Conservation (phyloP, 352 stramenopile genomes). For the Phytophthora sp. region DNA sequence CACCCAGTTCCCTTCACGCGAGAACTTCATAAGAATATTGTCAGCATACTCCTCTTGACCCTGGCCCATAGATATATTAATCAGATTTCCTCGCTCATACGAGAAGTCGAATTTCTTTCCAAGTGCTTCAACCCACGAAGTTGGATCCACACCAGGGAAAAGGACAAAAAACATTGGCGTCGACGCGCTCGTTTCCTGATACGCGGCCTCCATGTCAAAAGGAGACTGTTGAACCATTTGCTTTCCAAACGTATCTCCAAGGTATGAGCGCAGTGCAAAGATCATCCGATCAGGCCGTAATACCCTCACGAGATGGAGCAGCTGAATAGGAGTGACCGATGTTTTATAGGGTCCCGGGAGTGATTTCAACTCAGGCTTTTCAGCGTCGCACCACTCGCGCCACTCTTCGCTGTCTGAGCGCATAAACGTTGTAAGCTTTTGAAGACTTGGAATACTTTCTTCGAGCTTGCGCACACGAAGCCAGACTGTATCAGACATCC, state of each 20-base stretch:
- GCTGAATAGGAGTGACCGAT: conserved; percentile 45
- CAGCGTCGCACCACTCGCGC: conserved; percentile 93
- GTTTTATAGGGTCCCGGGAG: conserved; percentile 90
- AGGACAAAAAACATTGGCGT: conserved; percentile 94
- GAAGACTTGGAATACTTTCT: conserved; percentile 80
- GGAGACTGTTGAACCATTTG: conserved; percentile 85
- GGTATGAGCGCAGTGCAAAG: conserved; percentile 68
- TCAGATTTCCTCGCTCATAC: conserved; percentile 74
- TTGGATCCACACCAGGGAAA: conserved; percentile 92
- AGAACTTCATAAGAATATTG: conserved; percentile 68
- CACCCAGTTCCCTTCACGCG: conserved; percentile 85
- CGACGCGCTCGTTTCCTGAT: conserved; percentile 89
- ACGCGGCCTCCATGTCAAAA: conserved; percentile 87
- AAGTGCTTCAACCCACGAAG: conserved; percentile 83
- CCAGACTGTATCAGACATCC: conserved; percentile 90
- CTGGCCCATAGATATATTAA: conserved; percentile 92
- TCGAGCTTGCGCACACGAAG: conserved; percentile 92
- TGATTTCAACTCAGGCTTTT: conserved; percentile 88
- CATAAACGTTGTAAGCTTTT: conserved; percentile 94
- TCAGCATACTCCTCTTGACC: conserved; percentile 84
- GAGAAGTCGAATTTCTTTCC: conserved; percentile 86
- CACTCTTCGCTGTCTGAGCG: conserved; percentile 96
- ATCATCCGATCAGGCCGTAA: conserved; percentile 87
- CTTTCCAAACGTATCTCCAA: conserved; percentile 56
- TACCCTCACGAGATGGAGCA: conserved; percentile 83